Evolutionary conservation across 176 grass and related monocot species (phyloP).

Genomic region (Carex parvula): DNA sequence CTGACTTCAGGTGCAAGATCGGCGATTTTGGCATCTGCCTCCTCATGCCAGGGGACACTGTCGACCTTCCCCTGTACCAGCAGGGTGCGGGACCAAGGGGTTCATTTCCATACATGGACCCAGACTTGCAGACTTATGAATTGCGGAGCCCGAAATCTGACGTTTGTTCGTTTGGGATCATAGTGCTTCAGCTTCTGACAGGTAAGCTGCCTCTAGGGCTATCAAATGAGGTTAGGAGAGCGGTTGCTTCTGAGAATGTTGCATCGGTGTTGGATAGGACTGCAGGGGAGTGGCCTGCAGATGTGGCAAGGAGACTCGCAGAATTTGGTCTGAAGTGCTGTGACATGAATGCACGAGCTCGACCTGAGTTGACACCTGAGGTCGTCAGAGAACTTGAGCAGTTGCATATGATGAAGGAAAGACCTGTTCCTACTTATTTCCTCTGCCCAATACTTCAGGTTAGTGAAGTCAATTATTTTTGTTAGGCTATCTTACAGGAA

Average conservation of each 20-base stretch:
- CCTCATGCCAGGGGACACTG: constrained; percentile 21
- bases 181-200: constrained; percentile 71
- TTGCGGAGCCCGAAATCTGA: constrained; percentile 44
- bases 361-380: constrained; percentile 43
- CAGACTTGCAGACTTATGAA: constrained; percentile 40
- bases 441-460: constrained; percentile 83
- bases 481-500: neutral
- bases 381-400: constrained; percentile 49
- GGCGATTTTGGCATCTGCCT: constrained; percentile 47
- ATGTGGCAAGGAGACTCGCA: constrained; percentile 44
- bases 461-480: constrained; percentile 28
- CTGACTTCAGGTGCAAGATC: constrained; percentile 56
- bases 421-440: constrained; percentile 61
- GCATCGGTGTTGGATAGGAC: constrained; percentile 45
- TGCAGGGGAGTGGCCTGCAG: constrained; percentile 64
- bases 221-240: constrained; percentile 38
- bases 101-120: constrained; percentile 37
- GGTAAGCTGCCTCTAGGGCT: constrained; percentile 46
- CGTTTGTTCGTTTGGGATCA: constrained; percentile 55
- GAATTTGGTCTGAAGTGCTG: constrained; percentile 65
- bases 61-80: constrained; percentile 8
- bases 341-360: constrained; percentile 35
- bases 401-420: constrained; percentile 43
- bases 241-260: constrained; percentile 42
- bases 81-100: constrained; percentile 16